These are phyloP conservation scores for Dimargaris verticillata DNA, from an alignment of 192 early-diverging fungal species.

Conservation along the genomic window DNA sequence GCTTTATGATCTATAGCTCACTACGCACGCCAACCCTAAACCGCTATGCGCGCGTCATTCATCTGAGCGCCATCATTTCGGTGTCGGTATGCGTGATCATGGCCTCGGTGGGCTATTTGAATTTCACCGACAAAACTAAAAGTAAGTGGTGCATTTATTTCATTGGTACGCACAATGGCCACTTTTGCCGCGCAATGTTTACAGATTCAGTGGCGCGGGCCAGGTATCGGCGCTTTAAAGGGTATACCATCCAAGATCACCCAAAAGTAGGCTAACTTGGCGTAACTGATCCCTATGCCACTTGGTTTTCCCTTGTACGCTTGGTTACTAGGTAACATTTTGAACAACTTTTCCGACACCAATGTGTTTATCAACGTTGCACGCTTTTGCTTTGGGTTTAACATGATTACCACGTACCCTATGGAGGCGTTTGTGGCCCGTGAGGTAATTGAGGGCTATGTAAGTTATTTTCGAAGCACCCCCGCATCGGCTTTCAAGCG, in stretches of 20 bases:
- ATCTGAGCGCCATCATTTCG: conserved; percentile 56
- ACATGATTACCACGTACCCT: conserved; percentile 91
- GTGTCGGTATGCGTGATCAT: conserved; percentile 52
- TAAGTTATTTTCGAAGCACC: not conserved
- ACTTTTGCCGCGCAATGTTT: not conserved
- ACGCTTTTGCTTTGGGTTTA: conserved; percentile 70
- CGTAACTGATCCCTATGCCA: too few relatives aligned
- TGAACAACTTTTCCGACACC: conserved; percentile 75
- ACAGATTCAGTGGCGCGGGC: too few relatives aligned
- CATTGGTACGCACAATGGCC: not conserved
- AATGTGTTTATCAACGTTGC: conserved; percentile 70
- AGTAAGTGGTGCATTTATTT: conserved; percentile 22
- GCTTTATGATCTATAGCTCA: conserved; percentile 78
- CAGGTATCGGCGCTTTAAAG: too few relatives aligned
- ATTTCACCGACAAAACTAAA: conserved; percentile 69
- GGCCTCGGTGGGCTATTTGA: conserved; percentile 55
- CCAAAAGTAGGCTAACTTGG: too few relatives aligned
- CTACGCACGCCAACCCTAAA: conserved; percentile 70
- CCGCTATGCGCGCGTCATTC: conserved; percentile 68
- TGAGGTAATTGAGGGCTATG: conserved; percentile 53
- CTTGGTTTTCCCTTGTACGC: conserved; percentile 6
- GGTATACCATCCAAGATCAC: too few relatives aligned
- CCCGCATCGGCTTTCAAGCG: not conserved
- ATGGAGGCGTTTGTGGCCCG: conserved; percentile 81
- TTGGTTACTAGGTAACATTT: conserved; percentile 47